Percentiles rank a stretch among this genome's conserved stretches.
Conservation (phyloP, 192 early-diverging fungal genomes). For the Backusella morwellensis region DNA sequence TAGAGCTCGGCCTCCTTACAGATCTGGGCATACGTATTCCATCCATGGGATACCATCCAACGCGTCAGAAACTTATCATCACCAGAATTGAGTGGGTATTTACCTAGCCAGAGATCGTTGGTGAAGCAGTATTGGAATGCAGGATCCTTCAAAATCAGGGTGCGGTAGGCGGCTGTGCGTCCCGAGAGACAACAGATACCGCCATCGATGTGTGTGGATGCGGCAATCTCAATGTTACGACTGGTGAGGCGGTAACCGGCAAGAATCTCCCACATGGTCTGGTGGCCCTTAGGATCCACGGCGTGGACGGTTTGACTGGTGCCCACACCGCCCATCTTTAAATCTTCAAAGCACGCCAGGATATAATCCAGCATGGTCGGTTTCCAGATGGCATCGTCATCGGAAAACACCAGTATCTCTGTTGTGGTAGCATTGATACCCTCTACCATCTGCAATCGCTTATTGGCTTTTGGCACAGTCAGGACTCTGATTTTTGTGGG, state of each 20-base stretch:
- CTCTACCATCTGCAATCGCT: slow-evolving; percentile 67
- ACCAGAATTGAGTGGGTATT: slow-evolving; percentile 70
- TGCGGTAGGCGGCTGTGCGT: slow-evolving; percentile 66
- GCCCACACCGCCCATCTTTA: slow-evolving; percentile 67
- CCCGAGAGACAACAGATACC: slow-evolving; percentile 73
- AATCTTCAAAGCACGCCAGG: slow-evolving; percentile 68
- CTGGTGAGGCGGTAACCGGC: slow-evolving; percentile 67
- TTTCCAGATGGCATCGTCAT: slow-evolving; percentile 69
- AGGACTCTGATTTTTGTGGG: slow-evolving; percentile 50
- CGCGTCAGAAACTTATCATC: slow-evolving; percentile 76
- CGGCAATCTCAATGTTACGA: slow-evolving; percentile 69
- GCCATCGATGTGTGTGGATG: slow-evolving; percentile 71
- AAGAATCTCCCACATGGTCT: slow-evolving; percentile 71
- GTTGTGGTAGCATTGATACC: slow-evolving; percentile 61
- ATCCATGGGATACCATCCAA: slow-evolving; percentile 66
- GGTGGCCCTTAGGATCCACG: slow-evolving; percentile 45
- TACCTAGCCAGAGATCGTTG: slow-evolving; percentile 66
- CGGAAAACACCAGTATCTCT: slow-evolving; percentile 64
- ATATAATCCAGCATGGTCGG: slow-evolving; percentile 59
- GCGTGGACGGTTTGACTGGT: slow-evolving; percentile 61
- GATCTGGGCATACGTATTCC: slow-evolving; percentile 67
- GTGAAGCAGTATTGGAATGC: slow-evolving; percentile 69
- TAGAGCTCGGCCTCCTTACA: slow-evolving; percentile 62
- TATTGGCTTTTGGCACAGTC: slow-evolving; percentile 58
- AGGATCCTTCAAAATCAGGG: slow-evolving; percentile 63